These are phyloP conservation scores for Nyssa sinensis DNA, from an alignment of 148 eudicot genomes.

Conservation along the genomic window DNA sequence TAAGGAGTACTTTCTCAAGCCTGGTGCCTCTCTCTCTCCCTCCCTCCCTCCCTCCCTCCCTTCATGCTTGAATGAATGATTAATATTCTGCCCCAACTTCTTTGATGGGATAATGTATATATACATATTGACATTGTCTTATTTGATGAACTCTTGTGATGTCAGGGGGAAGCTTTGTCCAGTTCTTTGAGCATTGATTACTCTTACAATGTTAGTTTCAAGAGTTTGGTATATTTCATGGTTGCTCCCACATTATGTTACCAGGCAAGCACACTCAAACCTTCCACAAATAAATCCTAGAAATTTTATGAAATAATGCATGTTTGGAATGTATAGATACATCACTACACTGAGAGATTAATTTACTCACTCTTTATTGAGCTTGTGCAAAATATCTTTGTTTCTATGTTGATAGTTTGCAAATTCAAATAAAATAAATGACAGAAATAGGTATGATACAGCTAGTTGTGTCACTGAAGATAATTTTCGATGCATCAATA, in stretches of 20 bases:
- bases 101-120: background rate
- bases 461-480: background rate
- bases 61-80: too few species aligned
- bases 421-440: too few species aligned
- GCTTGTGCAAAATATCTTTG: too few species aligned
- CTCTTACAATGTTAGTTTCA: slow-evolving; percentile 60
- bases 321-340: background rate
- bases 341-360: too few species aligned
- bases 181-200: slow-evolving; percentile 34
- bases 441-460: background rate
- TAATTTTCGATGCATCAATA: background rate
- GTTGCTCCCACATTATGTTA: slow-evolving; percentile 95
- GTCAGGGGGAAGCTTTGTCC: slow-evolving; percentile 50
- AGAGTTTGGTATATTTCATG: slow-evolving; percentile 83
- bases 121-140: slow-evolving; percentile 11
- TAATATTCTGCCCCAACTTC: too few species aligned
- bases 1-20: too few species aligned
- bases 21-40: background rate
- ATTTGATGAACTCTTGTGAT: slow-evolving; percentile 37
- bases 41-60: background rate
- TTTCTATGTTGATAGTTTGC: too few species aligned
- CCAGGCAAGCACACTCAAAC: slow-evolving; percentile 50
- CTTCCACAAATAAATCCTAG: background rate
- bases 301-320: too few species aligned
- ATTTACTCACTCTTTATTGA: too few species aligned